These are phyloP conservation scores for Phytophthora aleatoria DNA, from an alignment of 352 stramenopile species.

Conservation along the genomic window DNA sequence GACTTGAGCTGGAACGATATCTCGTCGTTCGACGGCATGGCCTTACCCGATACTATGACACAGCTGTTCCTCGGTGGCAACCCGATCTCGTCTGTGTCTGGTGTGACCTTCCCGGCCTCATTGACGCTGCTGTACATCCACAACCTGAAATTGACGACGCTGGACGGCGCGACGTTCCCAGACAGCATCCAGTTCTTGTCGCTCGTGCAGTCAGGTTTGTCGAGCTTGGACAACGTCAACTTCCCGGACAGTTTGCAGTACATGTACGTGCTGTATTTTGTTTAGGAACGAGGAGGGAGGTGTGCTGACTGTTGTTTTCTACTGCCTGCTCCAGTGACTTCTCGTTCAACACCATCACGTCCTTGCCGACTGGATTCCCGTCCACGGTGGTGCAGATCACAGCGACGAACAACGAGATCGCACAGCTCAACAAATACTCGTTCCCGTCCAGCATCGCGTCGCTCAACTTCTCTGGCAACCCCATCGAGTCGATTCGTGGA, in stretches of 20 bases:
- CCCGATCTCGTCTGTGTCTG: slow-evolving; percentile 61
- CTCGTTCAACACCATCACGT: slow-evolving; percentile 49
- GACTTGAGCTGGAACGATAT: slow-evolving; percentile 77
- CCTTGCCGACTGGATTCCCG: slow-evolving; percentile 38
- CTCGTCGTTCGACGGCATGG: slow-evolving; percentile 62
- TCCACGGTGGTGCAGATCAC: slow-evolving; percentile 43
- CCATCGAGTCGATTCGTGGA: slow-evolving; percentile 57
- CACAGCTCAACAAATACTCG: slow-evolving; percentile 51
- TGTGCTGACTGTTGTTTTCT: slow-evolving; percentile 4
- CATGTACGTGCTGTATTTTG: slow-evolving; percentile 41
- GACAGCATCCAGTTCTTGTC: slow-evolving; percentile 50
- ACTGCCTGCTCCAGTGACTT: slow-evolving; percentile 40
- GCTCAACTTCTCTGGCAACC: slow-evolving; percentile 66
- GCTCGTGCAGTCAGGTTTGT: slow-evolving; percentile 49
- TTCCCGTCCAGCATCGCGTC: slow-evolving; percentile 53
- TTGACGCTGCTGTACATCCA: slow-evolving; percentile 75
- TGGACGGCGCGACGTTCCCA: slow-evolving; percentile 52
- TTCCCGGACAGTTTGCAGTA: slow-evolving; percentile 56
- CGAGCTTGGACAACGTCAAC: slow-evolving; percentile 41
- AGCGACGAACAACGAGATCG: slow-evolving; percentile 48
- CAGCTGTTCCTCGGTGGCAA: slow-evolving; percentile 74
- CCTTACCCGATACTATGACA: slow-evolving; percentile 48
- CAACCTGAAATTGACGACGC: slow-evolving; percentile 52
- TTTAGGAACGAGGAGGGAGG: neutral
- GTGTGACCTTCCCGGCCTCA: slow-evolving; percentile 46